Evolutionary conservation across 352 stramenopile species (phyloP), one percentile per base, ranked within the genome.

Genomic region (Phytophthora podocarpi): DNA sequence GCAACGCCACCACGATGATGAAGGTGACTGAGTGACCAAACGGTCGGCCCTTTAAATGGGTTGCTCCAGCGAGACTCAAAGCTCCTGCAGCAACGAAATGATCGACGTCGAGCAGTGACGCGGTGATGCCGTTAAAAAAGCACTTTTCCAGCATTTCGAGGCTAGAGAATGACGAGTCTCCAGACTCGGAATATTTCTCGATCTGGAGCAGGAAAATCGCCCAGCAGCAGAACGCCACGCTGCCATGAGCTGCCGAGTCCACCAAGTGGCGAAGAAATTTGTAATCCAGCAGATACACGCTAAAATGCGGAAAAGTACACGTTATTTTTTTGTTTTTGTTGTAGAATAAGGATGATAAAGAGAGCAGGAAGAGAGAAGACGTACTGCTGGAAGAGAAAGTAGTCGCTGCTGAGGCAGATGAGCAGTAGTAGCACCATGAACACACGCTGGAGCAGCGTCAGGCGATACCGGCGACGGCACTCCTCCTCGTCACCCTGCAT

Each of bases 21-120:
- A 92, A 90, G 18, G 74, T 80, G 37, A 90, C 77, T 13, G 80
- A 45, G 53, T 92, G 80, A 18, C 77, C 83, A 39, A 92, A 92
- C 21, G 83, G 80, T 10, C 81, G 79, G 45, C 70, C 64, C 7
- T 76, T 35, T 37, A 91, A 64, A 51, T 90, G 76, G 23, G 81
- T 89, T 3, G 83, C 83, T 27, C 72, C 79, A 24, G 61, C 40
- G 24, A 93, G 71, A 37, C 53, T 90, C 35, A 89, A 64, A 1
- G 74, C 62, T n/a, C 75, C 64, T 5, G 83, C 80, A 12, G 75
- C 77, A 57, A 91, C 84, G 54, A 93, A 91, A 65, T 93, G 79
- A 69, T 93, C 80, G 23, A 90, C 49, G 39, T 90, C 83, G 3
- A 93, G 65, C 20, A 87, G 55, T 6, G 72, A 67, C 5, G 79